Conservation (phyloP, 2,329 filamentous ascomycete genomes). For the Aspergillus sp. region DNA sequence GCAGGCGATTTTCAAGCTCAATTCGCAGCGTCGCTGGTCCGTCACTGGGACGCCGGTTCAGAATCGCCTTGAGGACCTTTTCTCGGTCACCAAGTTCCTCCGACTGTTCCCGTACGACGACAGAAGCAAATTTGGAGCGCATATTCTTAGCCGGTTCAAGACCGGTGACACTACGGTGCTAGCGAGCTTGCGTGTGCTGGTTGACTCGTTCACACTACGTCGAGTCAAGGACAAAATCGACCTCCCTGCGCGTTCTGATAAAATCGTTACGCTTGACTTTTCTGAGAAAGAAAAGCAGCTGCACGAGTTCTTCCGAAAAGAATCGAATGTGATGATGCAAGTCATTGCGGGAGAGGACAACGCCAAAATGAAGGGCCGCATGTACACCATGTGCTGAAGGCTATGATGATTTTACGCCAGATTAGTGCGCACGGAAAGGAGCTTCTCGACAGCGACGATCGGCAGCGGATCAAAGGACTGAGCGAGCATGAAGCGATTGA, state of each 20-base stretch:
- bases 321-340: slow-evolving; percentile 70
- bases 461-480: slow-evolving; percentile 69
- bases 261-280: slow-evolving; percentile 66
- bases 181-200: slow-evolving; percentile 69
- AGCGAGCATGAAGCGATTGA: slow-evolving; percentile 82
- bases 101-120: slow-evolving; percentile 79
- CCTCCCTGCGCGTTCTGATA: slow-evolving; percentile 63
- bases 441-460: slow-evolving; percentile 72
- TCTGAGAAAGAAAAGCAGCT: slow-evolving; percentile 62
- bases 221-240: slow-evolving; percentile 87
- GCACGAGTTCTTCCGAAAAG: slow-evolving; percentile 75
- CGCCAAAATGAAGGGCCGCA: slow-evolving; percentile 65
- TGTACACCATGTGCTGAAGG: slow-evolving; percentile 93
- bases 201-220: slow-evolving; percentile 88
- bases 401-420: slow-evolving; percentile 77
- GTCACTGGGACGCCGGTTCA: slow-evolving; percentile 96
- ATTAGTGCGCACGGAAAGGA: slow-evolving; percentile 94
- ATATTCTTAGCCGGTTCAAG: slow-evolving; percentile 81
- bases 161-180: slow-evolving; percentile 74
- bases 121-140: slow-evolving; percentile 61
- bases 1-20: slow-evolving; percentile 70
- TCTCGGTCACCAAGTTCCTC: slow-evolving; percentile 76
- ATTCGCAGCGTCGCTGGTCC: slow-evolving; percentile 80
- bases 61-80: slow-evolving; percentile 83
- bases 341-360: slow-evolving; percentile 59